Percentiles rank a stretch among this genome's conserved stretches.
Conservation (phyloP, 129 eudicot species). For the Smallanthus sonchifolius region DNA sequence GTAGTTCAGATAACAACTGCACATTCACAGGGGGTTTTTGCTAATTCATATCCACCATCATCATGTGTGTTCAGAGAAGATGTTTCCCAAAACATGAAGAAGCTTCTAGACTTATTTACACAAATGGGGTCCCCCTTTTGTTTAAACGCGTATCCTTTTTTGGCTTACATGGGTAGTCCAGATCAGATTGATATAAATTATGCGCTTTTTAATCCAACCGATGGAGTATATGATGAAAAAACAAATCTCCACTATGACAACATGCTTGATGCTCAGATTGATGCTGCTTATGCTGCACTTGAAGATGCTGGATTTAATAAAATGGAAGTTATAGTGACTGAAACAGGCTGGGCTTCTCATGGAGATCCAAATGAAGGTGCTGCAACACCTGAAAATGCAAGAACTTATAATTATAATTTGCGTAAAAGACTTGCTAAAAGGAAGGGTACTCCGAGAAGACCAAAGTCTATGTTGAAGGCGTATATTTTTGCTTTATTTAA, state of each 20-base stretch:
- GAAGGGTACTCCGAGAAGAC: constrained; percentile 89
- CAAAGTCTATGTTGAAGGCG: constrained; percentile 63
- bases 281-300: constrained; percentile 86
- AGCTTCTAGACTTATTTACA: constrained; percentile 66
- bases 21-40: constrained; percentile 75
- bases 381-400: constrained; percentile 75
- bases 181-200: constrained; percentile 74
- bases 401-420: constrained; percentile 68
- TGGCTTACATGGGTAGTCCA: constrained; percentile 73
- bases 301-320: constrained; percentile 73
- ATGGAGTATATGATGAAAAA: constrained; percentile 60
- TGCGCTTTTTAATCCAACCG: constrained; percentile 60
- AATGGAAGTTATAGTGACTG: constrained; percentile 92
- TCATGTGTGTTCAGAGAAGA: constrained; percentile 54
- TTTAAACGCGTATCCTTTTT: constrained; percentile 87
- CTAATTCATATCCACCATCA: constrained; percentile 81
- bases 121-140: constrained; percentile 86
- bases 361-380: constrained; percentile 79
- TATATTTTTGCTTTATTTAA: constrained; percentile 84
- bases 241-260: constrained; percentile 77
- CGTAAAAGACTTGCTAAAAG: constrained; percentile 81
- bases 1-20: constrained; percentile 73
- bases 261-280: constrained; percentile 94
- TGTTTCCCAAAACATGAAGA: constrained; percentile 67
- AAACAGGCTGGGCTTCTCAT: constrained; percentile 97